Conservation (phyloP, 495 filamentous ascomycete genomes). For the Penicillium nucicola region DNA sequence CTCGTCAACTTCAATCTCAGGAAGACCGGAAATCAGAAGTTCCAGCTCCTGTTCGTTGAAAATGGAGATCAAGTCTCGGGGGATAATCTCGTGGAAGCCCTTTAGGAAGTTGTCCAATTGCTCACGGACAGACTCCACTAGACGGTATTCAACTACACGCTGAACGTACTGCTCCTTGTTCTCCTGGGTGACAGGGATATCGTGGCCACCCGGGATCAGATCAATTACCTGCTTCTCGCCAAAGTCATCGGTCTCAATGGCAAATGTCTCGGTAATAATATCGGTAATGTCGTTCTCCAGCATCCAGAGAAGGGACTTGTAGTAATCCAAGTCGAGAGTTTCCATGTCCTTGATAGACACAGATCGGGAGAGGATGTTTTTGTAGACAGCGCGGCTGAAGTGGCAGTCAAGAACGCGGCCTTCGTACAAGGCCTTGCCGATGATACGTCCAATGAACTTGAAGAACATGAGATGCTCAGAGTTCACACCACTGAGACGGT, state of each 20-base stretch:
- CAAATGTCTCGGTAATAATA: constrained; percentile 96
- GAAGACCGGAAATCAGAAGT: constrained; percentile 92
- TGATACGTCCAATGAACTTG: constrained; percentile 98
- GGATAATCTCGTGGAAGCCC: constrained; percentile 98
- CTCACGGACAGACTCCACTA: constrained; percentile 85
- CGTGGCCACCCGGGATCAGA: constrained; percentile 79
- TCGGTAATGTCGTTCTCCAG: constrained; percentile 98
- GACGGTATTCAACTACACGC: constrained; percentile 87
- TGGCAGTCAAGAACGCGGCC: constrained; percentile 95
- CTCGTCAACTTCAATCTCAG: constrained; percentile 96
- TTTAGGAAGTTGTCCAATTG: constrained; percentile 95
- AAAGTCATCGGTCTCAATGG: constrained; percentile 88
- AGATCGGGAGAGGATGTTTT: constrained; percentile 87
- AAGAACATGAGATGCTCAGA: constrained; percentile 97
- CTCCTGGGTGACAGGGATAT: constrained; percentile 92
- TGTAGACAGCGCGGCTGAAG: constrained; percentile 98
- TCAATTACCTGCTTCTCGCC: constrained; percentile 85
- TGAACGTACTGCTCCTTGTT: constrained; percentile 98
- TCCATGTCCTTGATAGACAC: constrained; percentile 99
- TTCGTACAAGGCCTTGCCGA: constrained; percentile 98
- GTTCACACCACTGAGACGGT: constrained; percentile 88
- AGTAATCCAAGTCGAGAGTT: constrained; percentile 95
- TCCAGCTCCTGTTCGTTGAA: constrained; percentile 99
- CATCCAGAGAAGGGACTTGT: constrained; percentile 99
- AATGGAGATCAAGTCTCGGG: constrained; percentile 89